Base-by-base conservation (phyloP, 2,329 filamentous ascomycete genomes). In the Penicillium sp. region DNA sequence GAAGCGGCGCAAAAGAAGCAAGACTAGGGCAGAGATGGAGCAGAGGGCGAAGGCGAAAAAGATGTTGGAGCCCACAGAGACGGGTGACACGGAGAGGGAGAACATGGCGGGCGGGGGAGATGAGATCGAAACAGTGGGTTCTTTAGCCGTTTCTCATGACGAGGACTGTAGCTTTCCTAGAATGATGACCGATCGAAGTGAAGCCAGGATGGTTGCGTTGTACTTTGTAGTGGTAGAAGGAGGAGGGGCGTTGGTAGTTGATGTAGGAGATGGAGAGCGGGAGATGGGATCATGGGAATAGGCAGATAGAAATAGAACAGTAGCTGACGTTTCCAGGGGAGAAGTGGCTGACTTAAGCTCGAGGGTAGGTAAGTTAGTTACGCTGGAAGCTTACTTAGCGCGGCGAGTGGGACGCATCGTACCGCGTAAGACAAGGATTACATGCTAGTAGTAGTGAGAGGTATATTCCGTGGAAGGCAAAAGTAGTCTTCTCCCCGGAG, bases 1-100 rank as follows among this genome's bases (percentile, higher is more conserved):
- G 78, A 93, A 99, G 80, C 92, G 88, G 71, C 95, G 90, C 60
- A 97, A 83, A 63, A 98, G 88, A 22, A 97, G 82, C 45, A 99
- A 84, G 60, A 95, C 92, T 61, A 90, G 80, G 62, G 89, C 75
- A 65, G 89, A 92, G 67, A 96, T 90, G 66, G 86, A 75, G 66
- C 93, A 78, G 41, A 96, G 83, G 61, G 92, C 86, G 69, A 91
- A 70, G 67, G 87, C 75, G 65, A 91, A 86, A 78, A 97, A 96
- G 71, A 94, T 81, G 72, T 88, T 86, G 55, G 93, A 96, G 76
- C 89, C 88, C 54, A 92, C 84, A 37, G 91, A 87, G 47, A 78
- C 71, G 54, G 76, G 66, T 63, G 76, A 69, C 45, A 73, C 59
- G 43, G 69, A 70, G 58, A 69, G 51, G 41, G 69, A 59, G 57